A percentile compares a stretch with the other conserved stretches of the same genome.
phyloP scores from a whole-genome alignment of 2,329 filamentous ascomycete species.

The Phaeosphaeria sp. region DNA sequence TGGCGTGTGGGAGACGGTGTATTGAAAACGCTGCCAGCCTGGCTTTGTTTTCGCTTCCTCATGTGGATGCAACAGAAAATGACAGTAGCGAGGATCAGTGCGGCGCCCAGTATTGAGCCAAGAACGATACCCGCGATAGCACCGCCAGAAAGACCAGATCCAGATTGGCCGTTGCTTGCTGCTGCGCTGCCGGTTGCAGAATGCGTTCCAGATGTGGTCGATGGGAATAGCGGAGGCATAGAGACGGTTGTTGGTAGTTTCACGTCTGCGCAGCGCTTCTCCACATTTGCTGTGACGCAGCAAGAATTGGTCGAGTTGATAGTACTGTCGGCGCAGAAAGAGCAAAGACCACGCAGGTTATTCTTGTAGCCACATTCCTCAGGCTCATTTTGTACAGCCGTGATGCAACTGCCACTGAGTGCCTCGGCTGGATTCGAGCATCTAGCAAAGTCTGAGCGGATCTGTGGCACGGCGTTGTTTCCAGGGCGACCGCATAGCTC shows the following conservation, averaged over 20 bases:
- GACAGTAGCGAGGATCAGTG: conserved; percentile 71
- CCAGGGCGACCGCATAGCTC: conserved; percentile 73
- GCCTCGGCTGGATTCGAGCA: conserved; percentile 85
- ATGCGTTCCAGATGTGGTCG: conserved; percentile 65
- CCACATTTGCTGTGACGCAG: conserved; percentile 82
- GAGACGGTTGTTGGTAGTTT: conserved; percentile 73
- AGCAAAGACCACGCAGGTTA: conserved; percentile 77
- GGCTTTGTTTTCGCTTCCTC: conserved; percentile 63
- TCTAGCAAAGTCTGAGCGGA: conserved; percentile 89
- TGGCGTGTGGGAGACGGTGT: conserved; percentile 74
- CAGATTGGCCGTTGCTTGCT: conserved; percentile 32
- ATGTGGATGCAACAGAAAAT: conserved; percentile 64
- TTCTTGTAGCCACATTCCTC: conserved; percentile 84
- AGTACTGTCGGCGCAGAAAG: conserved; percentile 82
- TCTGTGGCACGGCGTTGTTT: conserved; percentile 72
- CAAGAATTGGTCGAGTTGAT: conserved; percentile 94
- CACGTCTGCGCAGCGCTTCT: conserved; percentile 76
- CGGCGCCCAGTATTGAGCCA: conserved; percentile 74
- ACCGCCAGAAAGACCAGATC: conserved; percentile 73
- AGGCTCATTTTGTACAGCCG: conserved; percentile 79
- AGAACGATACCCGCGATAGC: conserved; percentile 90
- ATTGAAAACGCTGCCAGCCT: conserved; percentile 81
- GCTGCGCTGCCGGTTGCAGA: conserved; percentile 35
- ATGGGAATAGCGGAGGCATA: conserved; percentile 64
- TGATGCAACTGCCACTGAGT: conserved; percentile 76